phyloP scores from a whole-genome alignment of 164 flowering plant species.

The Saururus chinensis region DNA sequence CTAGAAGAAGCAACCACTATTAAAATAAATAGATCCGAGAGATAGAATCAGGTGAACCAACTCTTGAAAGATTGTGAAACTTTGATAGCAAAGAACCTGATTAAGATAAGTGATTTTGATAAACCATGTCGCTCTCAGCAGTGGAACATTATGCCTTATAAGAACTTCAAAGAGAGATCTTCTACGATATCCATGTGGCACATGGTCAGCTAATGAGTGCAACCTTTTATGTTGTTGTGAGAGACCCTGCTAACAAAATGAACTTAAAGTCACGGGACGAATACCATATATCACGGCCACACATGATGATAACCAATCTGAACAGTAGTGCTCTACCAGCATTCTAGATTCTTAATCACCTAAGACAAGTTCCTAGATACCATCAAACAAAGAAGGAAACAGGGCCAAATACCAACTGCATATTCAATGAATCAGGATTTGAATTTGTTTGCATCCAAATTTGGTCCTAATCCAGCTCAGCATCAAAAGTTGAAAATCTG shows the following conservation, averaged over 20 bases:
- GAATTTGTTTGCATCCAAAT: too few relatives aligned
- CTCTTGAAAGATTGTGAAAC: background rate
- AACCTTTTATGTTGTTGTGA: slow-evolving; percentile 87
- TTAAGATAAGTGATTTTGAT: slow-evolving; percentile 87
- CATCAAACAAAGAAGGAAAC: background rate
- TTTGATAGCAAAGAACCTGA: slow-evolving; percentile 17
- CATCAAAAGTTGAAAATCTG: too few relatives aligned
- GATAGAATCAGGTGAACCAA: background rate
- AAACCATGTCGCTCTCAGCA: slow-evolving; percentile 95
- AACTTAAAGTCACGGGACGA: background rate
- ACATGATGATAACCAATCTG: too few relatives aligned
- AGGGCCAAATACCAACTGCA: background rate
- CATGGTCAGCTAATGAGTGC: slow-evolving; percentile 77
- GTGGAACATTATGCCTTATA: slow-evolving; percentile 81
- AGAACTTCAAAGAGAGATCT: slow-evolving; percentile 81
- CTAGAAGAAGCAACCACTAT: slow-evolving; percentile 31
- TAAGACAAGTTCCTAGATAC: background rate
- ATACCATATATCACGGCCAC: background rate
- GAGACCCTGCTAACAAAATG: slow-evolving; percentile 46
- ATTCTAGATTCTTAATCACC: background rate
- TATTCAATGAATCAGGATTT: too few relatives aligned
- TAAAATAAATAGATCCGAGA: slow-evolving; percentile 1
- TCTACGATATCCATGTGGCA: slow-evolving; percentile 82
- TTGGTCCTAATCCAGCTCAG: too few relatives aligned
- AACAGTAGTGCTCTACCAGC: too few relatives aligned